Conservation (phyloP, 352 stramenopile species). For the Thraustochytrium sp. region DNA sequence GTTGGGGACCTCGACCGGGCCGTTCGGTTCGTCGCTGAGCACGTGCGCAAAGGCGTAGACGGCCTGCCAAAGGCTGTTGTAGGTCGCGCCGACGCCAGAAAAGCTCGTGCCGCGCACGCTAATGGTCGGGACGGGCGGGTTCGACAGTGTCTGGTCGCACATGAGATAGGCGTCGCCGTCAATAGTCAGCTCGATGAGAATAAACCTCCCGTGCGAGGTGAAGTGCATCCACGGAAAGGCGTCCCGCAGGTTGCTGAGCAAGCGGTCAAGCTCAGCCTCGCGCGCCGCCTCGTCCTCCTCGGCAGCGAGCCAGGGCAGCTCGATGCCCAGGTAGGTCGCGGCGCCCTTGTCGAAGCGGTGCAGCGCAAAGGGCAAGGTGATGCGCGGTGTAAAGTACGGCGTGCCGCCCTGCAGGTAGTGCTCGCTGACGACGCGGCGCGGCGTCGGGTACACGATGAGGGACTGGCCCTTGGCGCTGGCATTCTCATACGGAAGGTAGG, state of each 20-base stretch:
- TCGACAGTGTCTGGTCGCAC: neutral
- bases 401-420: neutral
- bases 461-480: neutral
- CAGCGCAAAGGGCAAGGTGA: neutral
- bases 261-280: neutral
- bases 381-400: neutral
- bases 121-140: neutral
- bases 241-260: neutral
- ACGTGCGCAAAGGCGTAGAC: neutral
- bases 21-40: neutral
- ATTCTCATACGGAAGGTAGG: neutral
- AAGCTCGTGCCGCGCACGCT: neutral
- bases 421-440: neutral
- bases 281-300: neutral
- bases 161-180: neutral
- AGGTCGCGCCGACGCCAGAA: neutral
- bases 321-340: neutral
- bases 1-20: neutral
- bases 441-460: neutral
- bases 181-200: neutral
- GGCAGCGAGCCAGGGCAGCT: neutral
- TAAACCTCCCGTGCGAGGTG: neutral
- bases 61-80: neutral
- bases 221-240: neutral
- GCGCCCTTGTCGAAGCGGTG: neutral